Evolutionary conservation across 164 flowering plant species (phyloP).

Genomic region (Vitis rupestris): DNA sequence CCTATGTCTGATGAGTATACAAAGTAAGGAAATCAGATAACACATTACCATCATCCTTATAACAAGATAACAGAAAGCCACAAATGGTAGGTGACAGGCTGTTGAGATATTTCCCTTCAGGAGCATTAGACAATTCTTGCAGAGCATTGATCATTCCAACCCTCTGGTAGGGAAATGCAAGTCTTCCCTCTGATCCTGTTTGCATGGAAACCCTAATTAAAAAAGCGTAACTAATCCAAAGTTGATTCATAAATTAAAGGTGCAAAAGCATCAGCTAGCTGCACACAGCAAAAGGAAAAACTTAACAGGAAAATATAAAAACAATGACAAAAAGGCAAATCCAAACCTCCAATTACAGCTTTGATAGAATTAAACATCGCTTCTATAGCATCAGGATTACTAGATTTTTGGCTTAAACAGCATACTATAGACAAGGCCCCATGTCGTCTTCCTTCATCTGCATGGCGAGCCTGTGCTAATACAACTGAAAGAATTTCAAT

Average conservation of each 20-base stretch:
- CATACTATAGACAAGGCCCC: conserved; percentile 64
- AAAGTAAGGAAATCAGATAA: not conserved
- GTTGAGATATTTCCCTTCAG: conserved; percentile 67
- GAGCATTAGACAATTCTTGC: conserved; percentile 75
- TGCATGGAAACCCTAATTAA: not conserved
- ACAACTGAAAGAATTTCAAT: conserved; percentile 75
- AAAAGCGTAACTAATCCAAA: conserved; percentile 1
- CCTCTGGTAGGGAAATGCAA: conserved; percentile 87
- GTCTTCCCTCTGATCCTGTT: conserved; percentile 97
- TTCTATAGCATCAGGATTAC: conserved; percentile 86
- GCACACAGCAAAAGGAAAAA: not conserved
- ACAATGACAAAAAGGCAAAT: not conserved
- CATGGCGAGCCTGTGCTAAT: conserved; percentile 82
- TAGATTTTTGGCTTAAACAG: conserved; percentile 77
- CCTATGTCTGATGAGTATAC: no score
- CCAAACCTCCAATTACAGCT: conserved; percentile 86
- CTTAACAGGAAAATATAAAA: not conserved
- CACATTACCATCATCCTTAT: conserved; percentile 83
- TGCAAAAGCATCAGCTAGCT: conserved; percentile 1
- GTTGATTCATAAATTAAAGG: not conserved
- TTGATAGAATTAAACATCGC: conserved; percentile 70
- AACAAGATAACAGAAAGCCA: conserved; percentile 60
- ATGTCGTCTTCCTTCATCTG: conserved; percentile 78
- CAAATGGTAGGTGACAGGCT: conserved; percentile 55
- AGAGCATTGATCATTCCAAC: conserved; percentile 84